Evolutionary conservation across 73 alveolate genomes (phyloP), one percentile per base, ranked within the genome.

Genomic region (Blepharisma japonicum): DNA sequence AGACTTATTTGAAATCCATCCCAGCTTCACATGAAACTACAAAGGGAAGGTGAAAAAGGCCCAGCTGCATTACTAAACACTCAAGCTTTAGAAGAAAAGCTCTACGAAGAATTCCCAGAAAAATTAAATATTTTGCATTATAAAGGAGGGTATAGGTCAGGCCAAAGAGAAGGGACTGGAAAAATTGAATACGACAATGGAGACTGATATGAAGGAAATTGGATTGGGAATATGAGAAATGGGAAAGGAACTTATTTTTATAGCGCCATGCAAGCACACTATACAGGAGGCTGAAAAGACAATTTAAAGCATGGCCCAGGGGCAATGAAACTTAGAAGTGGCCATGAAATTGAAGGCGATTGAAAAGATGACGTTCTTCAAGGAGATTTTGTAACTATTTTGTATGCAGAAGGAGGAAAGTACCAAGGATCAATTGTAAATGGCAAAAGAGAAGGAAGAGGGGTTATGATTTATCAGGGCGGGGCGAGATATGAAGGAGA

Each of bases 171-270:
- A 51, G 66, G 66, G 21, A 51, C n/a, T 1, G 66, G n/a, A 14
- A 14, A 51, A 11, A 51, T 51, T 11, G 66, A 18, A 51, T 14
- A 18, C 66, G 21, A 14, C 0, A 18, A 14, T 51, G 66, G 21
- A 51, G 66, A 18, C 27, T 18, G 66, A 4, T 51, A 51, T 51
- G 66, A 51, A 51, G 94, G 91, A 32, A 72, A 72, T 55, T 76
- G 90, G 85, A 11, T 66, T 45, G 68, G 83, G 70, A 72, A 79
- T 61, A 78, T 61, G 78, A 76, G 92, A 83, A 87, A 87, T 55
- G 87, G 90, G 77, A 82, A 87, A 56, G 94, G 94, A n/a, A 42
- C 78, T 6, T 74, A 83, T 88, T 71, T 53, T 25, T 86, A 81
- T 86, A 51, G 42, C 3, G 42, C 42, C 3, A 32, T 32, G 42